Base-by-base conservation (phyloP, 2,329 filamentous ascomycete species). In the Penicillium sclerotigenum region DNA sequence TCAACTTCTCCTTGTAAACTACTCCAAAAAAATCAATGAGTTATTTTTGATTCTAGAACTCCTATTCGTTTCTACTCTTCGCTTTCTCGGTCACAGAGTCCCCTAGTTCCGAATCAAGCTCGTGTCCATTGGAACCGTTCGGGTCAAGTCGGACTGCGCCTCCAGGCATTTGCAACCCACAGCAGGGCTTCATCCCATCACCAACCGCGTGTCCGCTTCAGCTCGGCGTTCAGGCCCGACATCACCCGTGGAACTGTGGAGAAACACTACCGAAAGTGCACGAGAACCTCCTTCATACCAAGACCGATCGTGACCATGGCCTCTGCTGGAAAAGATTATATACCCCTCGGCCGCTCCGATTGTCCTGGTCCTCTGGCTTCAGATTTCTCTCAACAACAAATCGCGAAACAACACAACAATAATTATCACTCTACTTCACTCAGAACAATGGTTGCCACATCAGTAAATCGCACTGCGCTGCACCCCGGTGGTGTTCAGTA, bases 401-500 rank as follows among this genome's bases (percentile, higher is more conserved):
- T 83, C 66, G 74, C 76, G 65, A 83, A 83, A 70, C 82, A 84
- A 71, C 77, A 80, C 60, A 79, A 78, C 65, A 81, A 77, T 69
- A 82, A 84, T 67, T 84, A 82, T 68, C 82, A 84, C 65, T 85
- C 82, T 42, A 78, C 80, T 59, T 84, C 83, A 53, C 72, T 83
- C 68, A 78, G 68, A 70, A 75, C 62, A 46, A 80, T 80, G 76
- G 75, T 80, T 67, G 75, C 78, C 64, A 75, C 80, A 65, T 81
- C 77, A 68, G 85, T 97, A 72, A 96, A 97, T 86, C 93, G 92
- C 82, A 97, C 92, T 70, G 85, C 85, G 70, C 87, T 96, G 68
- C 91, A 96, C 84, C 92, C 92, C 61, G 81, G 86, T 75, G 92
- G 92, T 87, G 88, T 97, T 66, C 83, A 89, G 90, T 95, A 84